Conservation (phyloP, 192 early-diverging fungal genomes). For the Mortierella alpina region DNA sequence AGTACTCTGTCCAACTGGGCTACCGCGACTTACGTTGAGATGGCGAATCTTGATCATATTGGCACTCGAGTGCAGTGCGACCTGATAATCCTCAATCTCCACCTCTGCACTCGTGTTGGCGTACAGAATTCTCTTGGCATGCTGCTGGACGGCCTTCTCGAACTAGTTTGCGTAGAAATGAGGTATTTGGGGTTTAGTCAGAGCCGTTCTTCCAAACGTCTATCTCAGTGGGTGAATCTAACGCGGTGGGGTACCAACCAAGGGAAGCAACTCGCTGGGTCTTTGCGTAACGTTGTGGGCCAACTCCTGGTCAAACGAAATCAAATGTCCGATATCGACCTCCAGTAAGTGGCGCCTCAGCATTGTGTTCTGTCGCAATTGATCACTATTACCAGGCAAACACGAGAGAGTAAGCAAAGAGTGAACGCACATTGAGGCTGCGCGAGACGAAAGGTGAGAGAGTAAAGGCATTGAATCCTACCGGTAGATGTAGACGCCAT, state of each 20-base stretch:
- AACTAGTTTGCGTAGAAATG: conserved; percentile 65
- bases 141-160: conserved; percentile 85
- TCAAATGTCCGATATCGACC: conserved; percentile 89
- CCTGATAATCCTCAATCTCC: conserved; percentile 88
- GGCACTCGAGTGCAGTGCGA: conserved; percentile 86
- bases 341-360: conserved; percentile 83
- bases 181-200: neutral
- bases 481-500: conserved; percentile 88
- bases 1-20: neutral
- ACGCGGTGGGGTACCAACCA: conserved; percentile 60
- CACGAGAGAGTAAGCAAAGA: neutral
- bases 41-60: conserved; percentile 91
- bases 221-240: too few species aligned
- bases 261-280: conserved; percentile 83
- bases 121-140: conserved; percentile 79
- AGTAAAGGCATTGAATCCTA: conserved; percentile 21
- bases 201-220: too few species aligned
- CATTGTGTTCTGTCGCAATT: conserved; percentile 86
- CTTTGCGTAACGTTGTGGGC: conserved; percentile 81
- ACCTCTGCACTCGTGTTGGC: conserved; percentile 62
- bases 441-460: neutral
- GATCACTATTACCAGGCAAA: conserved; percentile 72
- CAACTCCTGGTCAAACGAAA: conserved; percentile 85
- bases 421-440: conserved; percentile 2
- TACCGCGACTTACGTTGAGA: conserved; percentile 73